Percentiles rank a stretch among this genome's conserved stretches.
Conservation (phyloP, 345 rosid genomes). For the Jatropha curcas region DNA sequence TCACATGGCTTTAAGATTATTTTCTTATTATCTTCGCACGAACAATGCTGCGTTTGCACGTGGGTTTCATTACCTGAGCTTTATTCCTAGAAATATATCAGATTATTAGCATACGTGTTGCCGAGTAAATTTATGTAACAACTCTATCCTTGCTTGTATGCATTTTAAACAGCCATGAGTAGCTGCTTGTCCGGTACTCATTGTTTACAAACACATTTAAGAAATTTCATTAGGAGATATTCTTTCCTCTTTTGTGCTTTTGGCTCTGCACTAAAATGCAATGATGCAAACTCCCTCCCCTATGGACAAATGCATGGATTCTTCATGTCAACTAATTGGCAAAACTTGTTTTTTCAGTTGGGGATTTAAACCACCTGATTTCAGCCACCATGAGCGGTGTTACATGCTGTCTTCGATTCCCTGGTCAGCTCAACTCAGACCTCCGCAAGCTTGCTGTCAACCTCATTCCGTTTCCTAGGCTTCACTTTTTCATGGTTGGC, state of each 20-base stretch:
- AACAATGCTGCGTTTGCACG: conserved; percentile 1
- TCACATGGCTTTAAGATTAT: conserved; percentile 3
- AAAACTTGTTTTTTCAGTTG: conserved; percentile 43
- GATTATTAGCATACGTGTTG: not conserved
- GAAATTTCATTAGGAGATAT: not conserved
- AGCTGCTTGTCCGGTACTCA: not conserved
- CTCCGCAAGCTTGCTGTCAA: conserved; percentile 82
- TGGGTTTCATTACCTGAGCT: conserved; percentile 6
- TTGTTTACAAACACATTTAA: not conserved
- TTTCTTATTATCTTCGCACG: not conserved
- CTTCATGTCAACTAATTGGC: conserved; percentile 15
- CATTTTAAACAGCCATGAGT: not conserved
- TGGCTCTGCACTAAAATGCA: not conserved
- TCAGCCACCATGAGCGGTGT: conserved; percentile 86
- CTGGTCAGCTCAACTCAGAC: conserved; percentile 82
- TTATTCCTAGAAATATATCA: not conserved
- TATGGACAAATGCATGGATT: conserved; percentile 11
- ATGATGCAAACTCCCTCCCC: not conserved
- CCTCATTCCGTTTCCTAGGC: conserved; percentile 74
- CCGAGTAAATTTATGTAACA: not conserved
- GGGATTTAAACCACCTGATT: conserved; percentile 74
- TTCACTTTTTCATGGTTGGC: conserved; percentile 84
- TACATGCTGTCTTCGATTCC: conserved; percentile 80
- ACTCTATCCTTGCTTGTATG: not conserved
- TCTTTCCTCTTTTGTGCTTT: not conserved